Base-by-base conservation (phyloP, 169 alveolate genomes). In the Plasmodium gonderi region DNA sequence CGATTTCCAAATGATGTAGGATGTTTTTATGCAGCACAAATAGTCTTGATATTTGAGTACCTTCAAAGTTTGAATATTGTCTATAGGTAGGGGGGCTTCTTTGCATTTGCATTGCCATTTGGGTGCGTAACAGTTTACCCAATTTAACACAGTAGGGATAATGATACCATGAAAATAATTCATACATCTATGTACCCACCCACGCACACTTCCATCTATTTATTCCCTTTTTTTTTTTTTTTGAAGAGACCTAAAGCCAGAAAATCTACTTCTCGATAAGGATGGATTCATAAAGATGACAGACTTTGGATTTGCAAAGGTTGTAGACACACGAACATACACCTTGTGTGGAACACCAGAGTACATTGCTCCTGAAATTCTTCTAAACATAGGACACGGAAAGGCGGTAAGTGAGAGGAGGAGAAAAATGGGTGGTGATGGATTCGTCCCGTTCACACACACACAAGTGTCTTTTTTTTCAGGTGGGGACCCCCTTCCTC, bases 321-420 rank as follows among this genome's bases (percentile, higher is more conserved):
- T 97, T 36, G 98, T 99, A 14, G 99, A 98, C 92, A 97, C 98
- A 54, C 97, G 99, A 79, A 98, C 99, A 3, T 98, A 96, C 94
- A 99, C 99, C 14, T 97, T 99, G 42, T 99, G 99, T 87, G 99
- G 99, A 5, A 99, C 99, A 20, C 99, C 99, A 8, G 99, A 99
- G 93, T 99, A 99, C 96, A 97, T 99, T 40, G 99, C 99, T 0
- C 99, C 99, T 0, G 99, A 99, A 94, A 99, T 99, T 76, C 96
- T 99, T 40, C 95, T 98, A 51, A 98, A 98, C 95, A 95, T 97
- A 67, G 99, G 99, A 0, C 98, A 98, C 91, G 99, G 99, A 64
- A 98, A 98, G 91, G 98, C 99, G 36, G 99, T 98, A 64, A 17
- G 87, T 36, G 36, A n/a, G n/a, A n/a, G n/a, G n/a, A n/a, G n/a